phyloP scores from a whole-genome alignment of 495 filamentous ascomycete genomes.

The Cryomyces minteri region DNA sequence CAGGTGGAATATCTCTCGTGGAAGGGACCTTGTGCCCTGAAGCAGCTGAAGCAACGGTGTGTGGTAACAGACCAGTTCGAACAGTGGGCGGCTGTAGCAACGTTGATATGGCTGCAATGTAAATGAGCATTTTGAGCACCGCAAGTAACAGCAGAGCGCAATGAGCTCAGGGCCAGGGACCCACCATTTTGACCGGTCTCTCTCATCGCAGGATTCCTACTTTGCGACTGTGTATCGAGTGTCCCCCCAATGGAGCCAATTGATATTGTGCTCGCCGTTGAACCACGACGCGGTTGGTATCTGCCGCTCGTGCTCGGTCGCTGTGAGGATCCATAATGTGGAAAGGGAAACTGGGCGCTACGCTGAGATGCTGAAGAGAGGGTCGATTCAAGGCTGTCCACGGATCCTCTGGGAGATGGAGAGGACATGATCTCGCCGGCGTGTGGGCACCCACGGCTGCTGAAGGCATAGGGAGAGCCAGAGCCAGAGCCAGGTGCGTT shows the following conservation, averaged over 20 bases:
- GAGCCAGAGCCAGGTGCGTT: too few species aligned
- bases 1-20: conserved; percentile 85
- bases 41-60: conserved; percentile 43
- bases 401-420: conserved; percentile 13
- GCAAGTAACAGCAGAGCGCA: background rate
- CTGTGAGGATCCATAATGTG: conserved; percentile 13
- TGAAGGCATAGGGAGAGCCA: conserved; percentile 2
- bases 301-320: conserved; percentile 20
- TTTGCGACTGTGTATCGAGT: conserved; percentile 42
- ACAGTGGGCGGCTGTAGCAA: conserved; percentile 80
- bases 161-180: conserved; percentile 1
- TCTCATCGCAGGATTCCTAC: conserved; percentile 39
- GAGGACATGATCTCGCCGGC: conserved; percentile 12
- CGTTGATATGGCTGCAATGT: conserved; percentile 60
- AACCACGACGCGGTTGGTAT: conserved; percentile 47
- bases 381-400: conserved; percentile 13
- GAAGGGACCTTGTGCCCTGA: conserved; percentile 66
- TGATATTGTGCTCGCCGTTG: conserved; percentile 54
- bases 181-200: conserved; percentile 70
- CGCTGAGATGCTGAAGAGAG: conserved; percentile 7
- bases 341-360: conserved; percentile 17
- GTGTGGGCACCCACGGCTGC: background rate
- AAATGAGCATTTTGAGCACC: background rate
- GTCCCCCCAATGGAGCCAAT: conserved; percentile 46
- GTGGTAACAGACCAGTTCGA: conserved; percentile 66